Evolutionary conservation across 169 alveolate genomes (phyloP).

Genomic region (Plasmodium cynomolgi): DNA sequence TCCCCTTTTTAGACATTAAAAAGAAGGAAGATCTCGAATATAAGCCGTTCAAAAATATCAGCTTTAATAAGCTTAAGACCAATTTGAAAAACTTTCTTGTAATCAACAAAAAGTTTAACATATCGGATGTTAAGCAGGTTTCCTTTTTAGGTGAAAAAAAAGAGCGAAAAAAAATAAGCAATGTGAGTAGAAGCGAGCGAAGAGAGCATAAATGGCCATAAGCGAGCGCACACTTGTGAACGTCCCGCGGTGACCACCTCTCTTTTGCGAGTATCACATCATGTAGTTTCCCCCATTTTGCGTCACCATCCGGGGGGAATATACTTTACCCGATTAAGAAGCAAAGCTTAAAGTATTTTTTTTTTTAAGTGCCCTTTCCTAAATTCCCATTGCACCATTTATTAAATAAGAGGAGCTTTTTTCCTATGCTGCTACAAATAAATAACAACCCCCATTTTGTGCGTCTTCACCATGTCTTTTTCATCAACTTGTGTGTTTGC

Average conservation of each 20-base stretch:
- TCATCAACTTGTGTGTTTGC: background rate
- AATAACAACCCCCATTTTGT: background rate
- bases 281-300: background rate
- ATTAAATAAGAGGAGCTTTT: background rate
- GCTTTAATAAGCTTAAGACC: slow-evolving; percentile 69
- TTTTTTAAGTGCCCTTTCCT: background rate
- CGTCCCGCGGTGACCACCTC: background rate
- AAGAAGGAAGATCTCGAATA: slow-evolving; percentile 66
- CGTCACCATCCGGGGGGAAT: background rate
- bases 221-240: background rate
- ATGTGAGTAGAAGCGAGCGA: background rate
- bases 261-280: background rate
- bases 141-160: slow-evolving; percentile 52
- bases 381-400: background rate
- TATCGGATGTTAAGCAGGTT: slow-evolving; percentile 58
- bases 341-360: background rate
- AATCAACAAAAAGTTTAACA: slow-evolving; percentile 50
- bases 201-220: too few relatives aligned
- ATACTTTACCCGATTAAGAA: background rate
- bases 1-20: slow-evolving; percentile 29
- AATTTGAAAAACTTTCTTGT: slow-evolving; percentile 56
- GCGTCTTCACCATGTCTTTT: background rate
- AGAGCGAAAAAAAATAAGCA: background rate
- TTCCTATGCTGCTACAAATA: background rate
- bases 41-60: slow-evolving; percentile 57